Evolutionary conservation across 805 yeast species (phyloP), one percentile per base, ranked within the genome.

Genomic region (Ogataea populi-albae): DNA sequence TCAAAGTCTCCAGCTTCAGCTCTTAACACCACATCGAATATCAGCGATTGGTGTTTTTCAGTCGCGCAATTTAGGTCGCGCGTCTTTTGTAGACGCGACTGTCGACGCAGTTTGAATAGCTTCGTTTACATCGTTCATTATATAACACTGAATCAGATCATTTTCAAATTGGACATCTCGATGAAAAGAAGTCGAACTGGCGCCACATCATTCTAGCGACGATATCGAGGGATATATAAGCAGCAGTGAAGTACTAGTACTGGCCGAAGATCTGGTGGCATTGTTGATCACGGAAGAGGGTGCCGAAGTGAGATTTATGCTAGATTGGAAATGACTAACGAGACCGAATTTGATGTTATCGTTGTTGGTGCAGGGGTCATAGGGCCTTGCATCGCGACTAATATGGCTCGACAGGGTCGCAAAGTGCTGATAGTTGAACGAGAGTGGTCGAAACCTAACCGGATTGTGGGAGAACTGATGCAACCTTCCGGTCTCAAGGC

Each of bases 291-390:
- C n/a, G n/a, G n/a, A n/a, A n/a, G n/a, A n/a, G n/a, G n/a, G n/a
- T n/a, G n/a, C n/a, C n/a, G n/a, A n/a, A n/a, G n/a, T n/a, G n/a
- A n/a, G n/a, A n/a, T n/a, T n/a, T n/a, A n/a, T n/a, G 12, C 12
- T 10, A 12, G 10, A 11, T 9, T 25, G 14, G 12, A 25, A 6
- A 30, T 34, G 42, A 26, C 35, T 16, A 11, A 23, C 14, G 34
- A 28, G 6, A 20, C 21, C 14, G 44, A 57, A 24, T 87, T 77
- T 62, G 98, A 93, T 55, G 91, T 81, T 33, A 79, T 91, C 26
- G 83, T 93, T 17, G 79, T 93, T 25, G 98, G 98, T n/a, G 97
- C 98, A n/a, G 98, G 98, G 37, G 95, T 91, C 15, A 81, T 87
- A 17, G 98, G 99, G 1, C 96, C 98, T 2, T 81, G 91, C 37